Conservation (phyloP, 2,329 filamentous ascomycete species). For the Pseudopyricularia javanii region DNA sequence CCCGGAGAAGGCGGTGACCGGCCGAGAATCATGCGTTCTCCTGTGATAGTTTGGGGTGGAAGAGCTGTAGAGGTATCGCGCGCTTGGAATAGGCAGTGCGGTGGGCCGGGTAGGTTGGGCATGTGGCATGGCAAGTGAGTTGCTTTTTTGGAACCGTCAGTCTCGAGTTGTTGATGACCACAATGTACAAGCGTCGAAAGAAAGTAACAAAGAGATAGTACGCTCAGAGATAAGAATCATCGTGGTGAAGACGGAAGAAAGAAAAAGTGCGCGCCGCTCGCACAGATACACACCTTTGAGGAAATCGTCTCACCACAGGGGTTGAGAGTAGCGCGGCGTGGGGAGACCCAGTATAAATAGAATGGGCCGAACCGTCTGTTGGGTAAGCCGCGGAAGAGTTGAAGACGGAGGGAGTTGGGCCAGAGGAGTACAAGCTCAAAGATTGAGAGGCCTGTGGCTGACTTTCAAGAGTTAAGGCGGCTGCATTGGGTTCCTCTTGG, state of each 20-base stretch:
- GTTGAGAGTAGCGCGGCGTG: slow-evolving; percentile 30
- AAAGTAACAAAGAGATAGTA: too few species aligned
- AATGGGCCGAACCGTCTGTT: slow-evolving; percentile 32
- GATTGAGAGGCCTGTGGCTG: slow-evolving; percentile 36
- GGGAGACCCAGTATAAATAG: slow-evolving; percentile 29
- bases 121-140: slow-evolving; percentile 45
- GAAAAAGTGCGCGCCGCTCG: neutral
- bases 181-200: neutral
- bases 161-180: neutral
- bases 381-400: slow-evolving; percentile 34
- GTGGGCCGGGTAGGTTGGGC: slow-evolving; percentile 32
- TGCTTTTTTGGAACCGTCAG: slow-evolving; percentile 29
- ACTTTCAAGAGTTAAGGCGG: slow-evolving; percentile 37
- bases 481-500: slow-evolving; percentile 38
- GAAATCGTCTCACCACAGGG: slow-evolving; percentile 41
- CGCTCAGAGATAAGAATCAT: too few species aligned
- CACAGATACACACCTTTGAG: slow-evolving; percentile 46
- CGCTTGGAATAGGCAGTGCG: slow-evolving; percentile 37
- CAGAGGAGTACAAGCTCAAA: slow-evolving; percentile 36
- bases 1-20: slow-evolving; percentile 33
- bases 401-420: slow-evolving; percentile 25
- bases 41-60: slow-evolving; percentile 34
- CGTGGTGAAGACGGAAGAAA: neutral
- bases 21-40: slow-evolving; percentile 37
- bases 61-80: slow-evolving; percentile 39